Evolutionary conservation across 805 yeast species (phyloP).

Genomic region (Saturnispora saitoi): DNA sequence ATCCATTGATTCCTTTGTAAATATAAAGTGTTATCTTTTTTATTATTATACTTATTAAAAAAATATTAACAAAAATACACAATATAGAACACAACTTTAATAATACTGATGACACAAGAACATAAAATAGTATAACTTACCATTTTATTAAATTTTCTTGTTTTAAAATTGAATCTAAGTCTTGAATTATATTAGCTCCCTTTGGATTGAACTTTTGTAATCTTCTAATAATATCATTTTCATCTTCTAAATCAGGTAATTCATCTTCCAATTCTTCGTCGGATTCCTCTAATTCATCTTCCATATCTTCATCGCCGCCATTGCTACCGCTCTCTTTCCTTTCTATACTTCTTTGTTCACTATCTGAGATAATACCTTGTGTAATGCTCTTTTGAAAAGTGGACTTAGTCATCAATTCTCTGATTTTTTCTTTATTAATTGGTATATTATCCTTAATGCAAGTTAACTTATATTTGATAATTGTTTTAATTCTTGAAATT

Average conservation of each 20-base stretch:
- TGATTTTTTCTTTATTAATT: constrained; percentile 34
- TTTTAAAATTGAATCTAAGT: constrained; percentile 20
- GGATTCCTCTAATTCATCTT: constrained; percentile 10
- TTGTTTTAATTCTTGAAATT: constrained; percentile 54
- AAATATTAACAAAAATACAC: constrained; percentile 2
- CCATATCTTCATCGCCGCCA: constrained; percentile 15
- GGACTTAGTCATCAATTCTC: constrained; percentile 35
- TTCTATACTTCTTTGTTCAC: constrained; percentile 24
- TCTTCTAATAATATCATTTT: constrained; percentile 29
- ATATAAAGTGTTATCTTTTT: neutral
- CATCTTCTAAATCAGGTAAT: constrained; percentile 21
- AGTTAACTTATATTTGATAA: constrained; percentile 64
- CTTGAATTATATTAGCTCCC: constrained; percentile 22
- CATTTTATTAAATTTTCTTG: constrained; percentile 21
- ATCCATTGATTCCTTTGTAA: neutral
- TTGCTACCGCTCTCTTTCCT: constrained; percentile 21
- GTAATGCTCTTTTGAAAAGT: constrained; percentile 16
- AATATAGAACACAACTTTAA: neutral
- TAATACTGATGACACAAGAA: too few species aligned
- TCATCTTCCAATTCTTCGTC: constrained; percentile 31
- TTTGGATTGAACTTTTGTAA: constrained; percentile 31
- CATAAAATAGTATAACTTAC: neutral
- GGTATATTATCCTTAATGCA: constrained; percentile 46
- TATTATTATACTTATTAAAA: neutral
- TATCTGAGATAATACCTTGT: constrained; percentile 6